Evolutionary conservation across 305 asterid genomes (phyloP).

Genomic region (Fraxinus latifolia): DNA sequence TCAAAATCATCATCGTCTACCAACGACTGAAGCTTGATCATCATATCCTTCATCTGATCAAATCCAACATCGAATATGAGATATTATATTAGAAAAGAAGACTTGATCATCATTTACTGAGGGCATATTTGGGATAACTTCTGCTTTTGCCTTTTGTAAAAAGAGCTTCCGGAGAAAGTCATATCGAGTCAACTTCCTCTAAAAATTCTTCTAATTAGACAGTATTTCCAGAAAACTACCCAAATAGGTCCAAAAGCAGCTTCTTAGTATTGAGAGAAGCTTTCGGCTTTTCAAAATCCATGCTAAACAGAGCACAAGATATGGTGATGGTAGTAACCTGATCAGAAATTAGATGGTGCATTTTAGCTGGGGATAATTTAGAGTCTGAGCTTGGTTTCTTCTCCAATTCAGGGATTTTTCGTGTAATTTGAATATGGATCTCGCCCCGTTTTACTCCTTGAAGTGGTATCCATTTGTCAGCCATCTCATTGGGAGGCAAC

Average conservation of each 20-base stretch:
- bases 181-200: neutral
- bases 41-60: constrained; percentile 68
- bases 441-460: constrained; percentile 91
- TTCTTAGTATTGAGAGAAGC: neutral
- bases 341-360: constrained; percentile 52
- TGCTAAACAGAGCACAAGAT: neutral
- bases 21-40: constrained; percentile 70
- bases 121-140: neutral
- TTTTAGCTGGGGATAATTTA: constrained; percentile 54
- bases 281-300: neutral
- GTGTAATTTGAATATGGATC: constrained; percentile 77
- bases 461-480: constrained; percentile 94
- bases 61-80: constrained; percentile 10
- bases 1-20: constrained; percentile 58
- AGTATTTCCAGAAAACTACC: neutral
- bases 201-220: neutral
- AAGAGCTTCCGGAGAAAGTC: neutral
- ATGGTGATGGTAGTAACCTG: constrained; percentile 47
- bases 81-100: neutral
- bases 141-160: neutral
- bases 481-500: constrained; percentile 84
- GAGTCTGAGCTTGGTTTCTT: constrained; percentile 51
- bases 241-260: neutral
- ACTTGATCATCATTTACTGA: neutral
- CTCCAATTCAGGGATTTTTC: constrained; percentile 65